Base-by-base conservation (phyloP, 345 rosid species). In the Gossypium anomalum region DNA sequence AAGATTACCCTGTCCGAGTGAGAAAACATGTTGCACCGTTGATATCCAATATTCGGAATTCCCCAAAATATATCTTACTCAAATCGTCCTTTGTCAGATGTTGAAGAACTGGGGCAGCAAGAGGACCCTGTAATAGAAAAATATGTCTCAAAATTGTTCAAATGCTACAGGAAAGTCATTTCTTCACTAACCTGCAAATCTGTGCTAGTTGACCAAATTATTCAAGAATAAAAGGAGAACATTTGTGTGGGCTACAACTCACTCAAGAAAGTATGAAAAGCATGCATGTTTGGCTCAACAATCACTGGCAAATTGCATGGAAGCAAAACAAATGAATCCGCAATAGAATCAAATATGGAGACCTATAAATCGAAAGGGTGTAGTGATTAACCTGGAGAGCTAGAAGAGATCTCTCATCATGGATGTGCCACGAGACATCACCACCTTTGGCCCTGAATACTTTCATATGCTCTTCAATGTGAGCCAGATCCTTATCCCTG, bases 391-490 rank as follows among this genome's bases (percentile, higher is more conserved):
- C 99, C 97, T 96, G 99, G 71, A 93, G 93, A 67, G 99, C 98
- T 0, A 96, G 93, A 77, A 96, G 99, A 77, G 99, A 96, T 86
- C 98, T 89, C 85, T 96, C 99, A 44, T 96, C 99, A 56, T 93
- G 97, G 71, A 96, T 87, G 81, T 93, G 97, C 98, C 99, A 96
- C 1, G 87, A 86, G 78, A 96, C 99, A 88, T 90, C 91, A 22
- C 99, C 98, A 63, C 98, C 98, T 83, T 92, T 93, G 75, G 90
- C 85, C 76, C 87, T 90, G 82, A 92, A 96, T 60, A 93, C 86
- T 82, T 96, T 96, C 99, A 59, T 23, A 59, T 59, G 63, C 63
- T 59, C 63, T 23, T 59, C 63, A 25, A 59, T 23, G 34, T 59
- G 63, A 59, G 63, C 63, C 63, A 59, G 63, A 59, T 59, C 63